These are phyloP conservation scores for Microstegium vimineum DNA, from an alignment of 176 grass and related monocot species.

Conservation along the genomic window DNA sequence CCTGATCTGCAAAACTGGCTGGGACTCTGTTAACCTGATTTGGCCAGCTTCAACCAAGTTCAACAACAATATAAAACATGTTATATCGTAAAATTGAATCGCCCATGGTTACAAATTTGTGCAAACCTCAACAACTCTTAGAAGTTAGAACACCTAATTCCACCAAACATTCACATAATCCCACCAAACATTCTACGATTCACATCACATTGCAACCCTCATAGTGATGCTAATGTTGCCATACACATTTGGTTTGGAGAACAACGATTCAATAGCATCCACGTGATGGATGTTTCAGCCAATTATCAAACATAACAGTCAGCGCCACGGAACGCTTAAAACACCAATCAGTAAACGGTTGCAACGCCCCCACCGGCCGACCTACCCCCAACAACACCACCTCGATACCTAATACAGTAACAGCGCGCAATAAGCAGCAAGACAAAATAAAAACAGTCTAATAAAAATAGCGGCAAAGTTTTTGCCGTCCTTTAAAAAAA, in stretches of 20 bases:
- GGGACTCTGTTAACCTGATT: neutral
- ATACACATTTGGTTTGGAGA: neutral
- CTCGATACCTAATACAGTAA: neutral
- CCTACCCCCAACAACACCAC: neutral
- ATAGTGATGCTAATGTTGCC: neutral
- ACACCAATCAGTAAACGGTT: neutral
- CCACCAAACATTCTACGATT: neutral
- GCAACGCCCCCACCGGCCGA: slow-evolving; percentile 1
- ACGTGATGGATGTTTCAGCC: neutral
- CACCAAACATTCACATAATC: too few species aligned
- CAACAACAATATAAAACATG: neutral
- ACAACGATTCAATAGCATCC: neutral
- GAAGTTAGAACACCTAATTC: too few species aligned
- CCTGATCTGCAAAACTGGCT: neutral
- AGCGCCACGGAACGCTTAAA: neutral
- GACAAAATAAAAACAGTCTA: neutral
- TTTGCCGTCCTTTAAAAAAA: too few species aligned
- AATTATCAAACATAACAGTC: neutral
- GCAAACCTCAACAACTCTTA: neutral
- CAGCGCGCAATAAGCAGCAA: neutral
- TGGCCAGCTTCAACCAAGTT: neutral
- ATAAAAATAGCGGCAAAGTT: too few species aligned
- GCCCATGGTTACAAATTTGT: neutral
- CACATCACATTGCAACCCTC: neutral
- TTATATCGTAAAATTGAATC: neutral